A percentile compares a stretch with the other conserved stretches of the same genome.
Evolutionary conservation across 129 eudicot genomes (phyloP).

Genomic region (sunflower (Helianthus annuus)): HanXRQr2.0-SUNRISE NC_035448.2:4768617-4769116

Average conservation of each 20-base stretch:
- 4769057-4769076: too few relatives aligned
- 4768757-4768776: conserved; percentile 45
- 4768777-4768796: conserved; percentile 55
- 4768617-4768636: neutral
- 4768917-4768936: neutral
- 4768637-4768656: neutral
- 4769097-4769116: too few relatives aligned
- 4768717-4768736: conserved; percentile 61
- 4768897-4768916: neutral
- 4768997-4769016: neutral
- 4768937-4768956: neutral
- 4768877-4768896: too few relatives aligned
- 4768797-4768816: conserved; percentile 58
- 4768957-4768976: conserved; percentile 4
- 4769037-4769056: too few relatives aligned
- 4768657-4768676: conserved; percentile 65
- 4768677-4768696: conserved; percentile 62
- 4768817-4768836: conserved; percentile 50
- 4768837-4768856: conserved; percentile 53
- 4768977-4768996: neutral
- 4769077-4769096: too few relatives aligned
- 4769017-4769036: too few relatives aligned
- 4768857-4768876: conserved; percentile 37
- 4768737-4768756: conserved; percentile 48
- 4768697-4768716: conserved; percentile 66